Evolutionary conservation across 2,329 filamentous ascomycete species (phyloP), one percentile per base, ranked within the genome.

Genomic region (Verticillium klebahnii): DNA sequence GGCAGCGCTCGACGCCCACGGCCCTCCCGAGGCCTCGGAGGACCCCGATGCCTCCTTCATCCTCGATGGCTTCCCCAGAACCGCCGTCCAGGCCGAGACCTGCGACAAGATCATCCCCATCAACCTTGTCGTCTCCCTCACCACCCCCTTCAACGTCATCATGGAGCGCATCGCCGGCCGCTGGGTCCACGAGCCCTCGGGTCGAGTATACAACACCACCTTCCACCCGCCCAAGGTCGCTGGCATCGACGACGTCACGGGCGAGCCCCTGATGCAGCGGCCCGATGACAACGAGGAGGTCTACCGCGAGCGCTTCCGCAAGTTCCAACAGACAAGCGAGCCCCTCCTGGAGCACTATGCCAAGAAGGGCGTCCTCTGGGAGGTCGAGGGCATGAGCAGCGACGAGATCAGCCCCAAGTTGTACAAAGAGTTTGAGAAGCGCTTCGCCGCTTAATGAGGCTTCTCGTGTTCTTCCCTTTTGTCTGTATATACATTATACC

Each of bases 341-440:
- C 90, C 92, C 17, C 78, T 99, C 55, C 80, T 99, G 19, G 90
- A 96, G 68, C 92, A 97, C 76, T 99, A 99, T 72, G 89, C 91
- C 58, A 84, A 85, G 66, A 89, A 90, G 73, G 92, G 92, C 11
- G 88, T 97, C 14, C 78, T 99, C 40, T 92, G 91, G 85, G 91
- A 92, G 64, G 92, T 97, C 4, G 82, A 92, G 68, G 95, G 95
- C 25, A 86, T 93, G 76, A 94, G 88, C 74, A 97, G 93, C 71
- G 92, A 99, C 72, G 95, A 98, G 78, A 99, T 99, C 69, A 93
- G 85, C 60, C 95, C 95, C n/a, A 88, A 93, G 79, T 81, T 99
- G 32, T 91, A 92, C 71, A 77, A 81, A 9, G 93, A 97, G 76
- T 91, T 99, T 74, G 88, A 91, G 77, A 85, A 80, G 71, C 84